A percentile compares a stretch with the other conserved stretches of the same genome.
phyloP scores from a whole-genome alignment of 768 basidiomycete species.

The Termitomyces sp. region DNA sequence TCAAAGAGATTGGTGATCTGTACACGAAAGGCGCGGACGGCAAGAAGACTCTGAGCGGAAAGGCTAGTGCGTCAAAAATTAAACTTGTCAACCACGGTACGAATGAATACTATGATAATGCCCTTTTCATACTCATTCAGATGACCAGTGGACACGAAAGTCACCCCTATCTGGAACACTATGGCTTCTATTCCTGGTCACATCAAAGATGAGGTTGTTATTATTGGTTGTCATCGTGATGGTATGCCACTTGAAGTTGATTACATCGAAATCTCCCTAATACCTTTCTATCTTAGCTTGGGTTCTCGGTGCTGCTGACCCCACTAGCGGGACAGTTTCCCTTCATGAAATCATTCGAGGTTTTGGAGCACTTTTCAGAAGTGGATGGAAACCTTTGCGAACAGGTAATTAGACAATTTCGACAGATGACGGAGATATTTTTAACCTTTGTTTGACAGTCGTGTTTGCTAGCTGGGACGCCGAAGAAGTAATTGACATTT shows the following conservation, averaged over 20 bases:
- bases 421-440: neutral
- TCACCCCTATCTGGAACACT: slow-evolving; percentile 90
- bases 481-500: slow-evolving; percentile 51
- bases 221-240: slow-evolving; percentile 89
- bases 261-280: neutral
- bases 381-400: slow-evolving; percentile 82
- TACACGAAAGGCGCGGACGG: slow-evolving; percentile 24
- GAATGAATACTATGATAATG: neutral
- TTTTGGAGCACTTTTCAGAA: slow-evolving; percentile 59
- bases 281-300: slow-evolving; percentile 39
- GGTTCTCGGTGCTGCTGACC: slow-evolving; percentile 82
- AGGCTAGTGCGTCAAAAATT: slow-evolving; percentile 42
- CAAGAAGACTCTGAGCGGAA: slow-evolving; percentile 40
- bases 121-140: neutral
- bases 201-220: slow-evolving; percentile 79
- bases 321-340: slow-evolving; percentile 75
- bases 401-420: slow-evolving; percentile 32
- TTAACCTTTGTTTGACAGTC: slow-evolving; percentile 27
- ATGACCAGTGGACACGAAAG: slow-evolving; percentile 61
- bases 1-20: slow-evolving; percentile 50
- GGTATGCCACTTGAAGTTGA: slow-evolving; percentile 36
- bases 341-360: slow-evolving; percentile 76
- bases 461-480: slow-evolving; percentile 75
- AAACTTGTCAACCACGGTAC: slow-evolving; percentile 56
- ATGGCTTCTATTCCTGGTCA: slow-evolving; percentile 83